Conservation (phyloP, 345 rosid species). For the Lumnitzera littorea region DNA sequence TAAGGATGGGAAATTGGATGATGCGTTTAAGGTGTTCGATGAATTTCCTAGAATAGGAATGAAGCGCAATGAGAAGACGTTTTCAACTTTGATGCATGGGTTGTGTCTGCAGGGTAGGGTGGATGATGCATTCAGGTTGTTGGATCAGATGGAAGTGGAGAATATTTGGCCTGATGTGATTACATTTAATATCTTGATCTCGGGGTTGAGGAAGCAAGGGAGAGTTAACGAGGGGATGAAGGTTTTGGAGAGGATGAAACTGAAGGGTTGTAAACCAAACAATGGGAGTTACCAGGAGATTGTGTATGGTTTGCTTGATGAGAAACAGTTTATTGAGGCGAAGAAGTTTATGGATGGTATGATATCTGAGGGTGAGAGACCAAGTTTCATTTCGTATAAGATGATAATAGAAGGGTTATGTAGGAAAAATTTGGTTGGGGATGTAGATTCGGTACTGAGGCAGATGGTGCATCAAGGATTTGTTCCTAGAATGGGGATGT, state of each 20-base stretch:
- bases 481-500: conserved; percentile 70
- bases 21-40: conserved; percentile 73
- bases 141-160: conserved; percentile 69
- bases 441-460: conserved; percentile 61
- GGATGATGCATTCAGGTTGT: conserved; percentile 49
- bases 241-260: conserved; percentile 52
- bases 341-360: conserved; percentile 46
- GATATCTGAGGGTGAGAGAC: conserved; percentile 43
- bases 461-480: conserved; percentile 73
- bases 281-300: conserved; percentile 72
- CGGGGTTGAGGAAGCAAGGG: conserved; percentile 72
- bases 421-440: conserved; percentile 29
- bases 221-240: conserved; percentile 60
- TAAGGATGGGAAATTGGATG: conserved; percentile 53
- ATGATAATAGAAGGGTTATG: conserved; percentile 58
- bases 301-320: conserved; percentile 68
- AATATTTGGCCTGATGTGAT: conserved; percentile 59
- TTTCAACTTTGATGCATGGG: conserved; percentile 62
- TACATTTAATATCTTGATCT: conserved; percentile 76
- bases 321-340: conserved; percentile 43
- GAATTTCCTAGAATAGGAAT: conserved; percentile 85
- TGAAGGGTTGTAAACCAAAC: conserved; percentile 65
- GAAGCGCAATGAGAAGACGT: conserved; percentile 65
- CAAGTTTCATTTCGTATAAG: conserved; percentile 66
- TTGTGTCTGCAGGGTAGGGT: conserved; percentile 54